Evolutionary conservation across 179 eudicot genomes (phyloP), one percentile per base, ranked within the genome.

Genomic region (Spergularia azorica): DNA sequence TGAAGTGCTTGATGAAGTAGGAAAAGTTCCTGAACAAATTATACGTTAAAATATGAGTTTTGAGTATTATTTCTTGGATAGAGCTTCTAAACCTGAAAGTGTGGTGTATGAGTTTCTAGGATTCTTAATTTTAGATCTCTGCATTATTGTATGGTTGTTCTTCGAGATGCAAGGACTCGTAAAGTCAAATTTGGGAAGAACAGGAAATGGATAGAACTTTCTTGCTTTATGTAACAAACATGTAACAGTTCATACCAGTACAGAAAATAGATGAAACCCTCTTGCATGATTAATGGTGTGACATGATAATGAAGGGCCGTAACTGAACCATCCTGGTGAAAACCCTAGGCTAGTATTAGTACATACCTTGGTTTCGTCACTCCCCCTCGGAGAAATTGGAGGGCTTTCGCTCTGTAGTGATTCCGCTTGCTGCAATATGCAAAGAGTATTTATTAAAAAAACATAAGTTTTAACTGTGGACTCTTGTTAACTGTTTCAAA

Each of bases 1-100:
- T 87, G 90, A 48, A 92, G 89, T 65, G 92, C 92, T 84, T 90
- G 96, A 71, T 94, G 92, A 71, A 94, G 90, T 80, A 87, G 64
- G 80, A 86, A 85, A 36, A 90, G 80, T 84, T 92, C 97, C 97
- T 94, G 88, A 61, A 21, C 46, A 73, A 48, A 76, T 67, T 57
- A 32, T 60, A 63, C 21, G 68, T 50, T 70, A 64, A 75, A 32
- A 16, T 17, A 41, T 52, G 17, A 6, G 55, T 39, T 17, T 17
- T n/a, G n/a, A 12, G 41, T 11, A 17, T 9, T 18, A 52, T 26
- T 38, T 43, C 48, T 43, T 39, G 38, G n/a, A 16, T 12, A 57
- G 39, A 9, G n/a, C 9, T 71, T 50, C 15, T 2, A 67, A 21
- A 43, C 38, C 66, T 15, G 32, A 67, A 20, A n/a, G 16, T 41